phyloP scores from a whole-genome alignment of 2,329 filamentous ascomycete genomes.

The Trichophyton benhamiae region DNA sequence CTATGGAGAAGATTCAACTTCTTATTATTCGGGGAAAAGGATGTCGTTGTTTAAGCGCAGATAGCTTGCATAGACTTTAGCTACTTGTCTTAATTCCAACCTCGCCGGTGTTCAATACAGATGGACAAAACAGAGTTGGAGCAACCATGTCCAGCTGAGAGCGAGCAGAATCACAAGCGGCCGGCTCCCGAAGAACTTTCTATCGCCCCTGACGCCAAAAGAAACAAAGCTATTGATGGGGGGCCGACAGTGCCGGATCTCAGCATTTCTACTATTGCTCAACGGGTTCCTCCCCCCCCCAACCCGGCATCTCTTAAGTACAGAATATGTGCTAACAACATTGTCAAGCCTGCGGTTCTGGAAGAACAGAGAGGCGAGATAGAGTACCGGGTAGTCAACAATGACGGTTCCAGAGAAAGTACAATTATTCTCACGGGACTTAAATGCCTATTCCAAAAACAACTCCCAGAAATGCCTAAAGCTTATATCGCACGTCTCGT shows the following conservation, averaged over 20 bases:
- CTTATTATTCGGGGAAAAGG: too few relatives aligned
- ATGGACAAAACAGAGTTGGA: neutral
- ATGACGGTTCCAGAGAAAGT: constrained; percentile 75
- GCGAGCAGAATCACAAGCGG: too few relatives aligned
- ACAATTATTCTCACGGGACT: constrained; percentile 89
- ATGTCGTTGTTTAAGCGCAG: too few relatives aligned
- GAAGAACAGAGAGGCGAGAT: constrained; percentile 92
- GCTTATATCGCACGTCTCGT: constrained; percentile 96
- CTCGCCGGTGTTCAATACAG: neutral
- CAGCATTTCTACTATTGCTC: too few relatives aligned
- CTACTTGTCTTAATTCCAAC: too few relatives aligned
- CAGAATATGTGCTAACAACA: neutral
- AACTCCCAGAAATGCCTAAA: constrained; percentile 97
- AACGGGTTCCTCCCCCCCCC: too few relatives aligned
- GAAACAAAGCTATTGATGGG: too few relatives aligned
- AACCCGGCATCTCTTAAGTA: neutral
- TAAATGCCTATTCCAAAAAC: constrained; percentile 97
- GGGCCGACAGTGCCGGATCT: too few relatives aligned
- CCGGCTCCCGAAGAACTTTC: too few relatives aligned
- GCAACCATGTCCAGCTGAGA: neutral
- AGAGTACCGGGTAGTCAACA: constrained; percentile 95
- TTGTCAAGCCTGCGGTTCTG: constrained; percentile 63
- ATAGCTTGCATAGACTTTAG: too few relatives aligned
- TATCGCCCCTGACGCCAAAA: too few relatives aligned
- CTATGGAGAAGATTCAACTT: too few relatives aligned